A percentile compares a stretch with the other conserved stretches of the same genome.
These are phyloP conservation scores for Elongisporangium prolatum DNA, from an alignment of 352 stramenopile species.

Conservation along the genomic window DNA sequence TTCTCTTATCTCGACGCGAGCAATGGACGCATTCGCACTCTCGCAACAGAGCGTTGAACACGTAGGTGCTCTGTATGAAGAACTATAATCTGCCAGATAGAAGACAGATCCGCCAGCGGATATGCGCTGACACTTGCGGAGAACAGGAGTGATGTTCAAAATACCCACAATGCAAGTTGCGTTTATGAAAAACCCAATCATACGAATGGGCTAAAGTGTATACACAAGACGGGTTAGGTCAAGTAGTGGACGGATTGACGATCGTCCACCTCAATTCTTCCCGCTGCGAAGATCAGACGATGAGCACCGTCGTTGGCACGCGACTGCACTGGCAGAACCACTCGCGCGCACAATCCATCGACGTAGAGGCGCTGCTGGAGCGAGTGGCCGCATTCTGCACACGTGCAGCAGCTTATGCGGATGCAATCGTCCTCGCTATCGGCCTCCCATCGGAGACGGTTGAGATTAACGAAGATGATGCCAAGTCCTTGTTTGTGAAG, in stretches of 20 bases:
- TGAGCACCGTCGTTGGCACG: slow-evolving; percentile 40
- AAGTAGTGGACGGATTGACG: too few species aligned
- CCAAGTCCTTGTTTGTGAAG: slow-evolving; percentile 20
- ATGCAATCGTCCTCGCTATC: slow-evolving; percentile 53
- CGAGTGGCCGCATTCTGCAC: slow-evolving; percentile 49
- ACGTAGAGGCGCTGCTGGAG: slow-evolving; percentile 33
- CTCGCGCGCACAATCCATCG: slow-evolving; percentile 30
- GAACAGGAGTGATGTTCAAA: not conserved
- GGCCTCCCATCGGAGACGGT: slow-evolving; percentile 24
- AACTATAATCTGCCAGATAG: too few species aligned
- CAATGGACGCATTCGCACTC: too few species aligned
- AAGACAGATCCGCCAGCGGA: too few species aligned
- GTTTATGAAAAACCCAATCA: too few species aligned
- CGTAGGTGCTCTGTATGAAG: too few species aligned
- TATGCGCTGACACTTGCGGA: too few species aligned
- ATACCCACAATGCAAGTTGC: not conserved
- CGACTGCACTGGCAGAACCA: slow-evolving; percentile 74
- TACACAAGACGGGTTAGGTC: too few species aligned
- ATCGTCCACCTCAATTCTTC: too few species aligned
- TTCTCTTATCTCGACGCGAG: too few species aligned
- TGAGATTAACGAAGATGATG: not conserved
- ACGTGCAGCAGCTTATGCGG: slow-evolving; percentile 41
- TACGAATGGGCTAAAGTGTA: too few species aligned
- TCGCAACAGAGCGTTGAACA: too few species aligned
- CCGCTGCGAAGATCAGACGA: not conserved